phyloP scores from a whole-genome alignment of 2,329 filamentous ascomycete genomes.

The Fonsecaea pedrosoi region DNA sequence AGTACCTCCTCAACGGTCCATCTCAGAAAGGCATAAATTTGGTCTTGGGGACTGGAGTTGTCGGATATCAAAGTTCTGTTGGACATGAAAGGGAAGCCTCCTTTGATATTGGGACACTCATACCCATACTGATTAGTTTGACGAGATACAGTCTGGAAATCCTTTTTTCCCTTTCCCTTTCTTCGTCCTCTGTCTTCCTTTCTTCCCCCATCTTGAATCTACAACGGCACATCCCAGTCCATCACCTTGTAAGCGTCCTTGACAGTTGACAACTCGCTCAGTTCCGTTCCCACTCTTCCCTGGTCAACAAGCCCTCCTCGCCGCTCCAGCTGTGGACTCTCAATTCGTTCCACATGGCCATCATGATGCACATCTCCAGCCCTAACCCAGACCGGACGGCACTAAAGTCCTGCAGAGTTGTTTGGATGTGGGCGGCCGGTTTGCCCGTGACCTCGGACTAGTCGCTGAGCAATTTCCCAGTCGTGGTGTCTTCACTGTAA shows the following conservation, averaged over 20 bases:
- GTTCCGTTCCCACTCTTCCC: conserved; percentile 36
- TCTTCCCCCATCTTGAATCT: neutral
- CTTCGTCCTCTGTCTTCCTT: no score
- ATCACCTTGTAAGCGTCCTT: conserved; percentile 24
- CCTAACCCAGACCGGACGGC: conserved; percentile 45
- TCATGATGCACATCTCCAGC: conserved; percentile 42
- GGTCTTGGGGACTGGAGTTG: no score
- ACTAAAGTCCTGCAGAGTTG: conserved; percentile 42
- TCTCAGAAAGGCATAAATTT: no score
- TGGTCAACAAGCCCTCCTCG: conserved; percentile 40
- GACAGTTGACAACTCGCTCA: conserved; percentile 7
- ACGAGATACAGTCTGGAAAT: no score
- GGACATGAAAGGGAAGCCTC: no score
- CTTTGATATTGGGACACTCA: no score
- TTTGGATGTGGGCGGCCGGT: conserved; percentile 40
- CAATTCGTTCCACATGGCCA: conserved; percentile 42
- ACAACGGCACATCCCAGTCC: conserved; percentile 24
- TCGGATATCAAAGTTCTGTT: no score
- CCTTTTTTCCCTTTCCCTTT: no score
- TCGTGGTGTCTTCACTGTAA: conserved; percentile 38
- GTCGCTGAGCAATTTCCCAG: conserved; percentile 42
- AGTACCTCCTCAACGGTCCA: no score
- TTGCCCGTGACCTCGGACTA: conserved; percentile 44
- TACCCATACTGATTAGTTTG: no score
- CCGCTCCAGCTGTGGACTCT: conserved; percentile 42